phyloP scores from a whole-genome alignment of 192 early-diverging fungal genomes.

The Umbelopsis sp. region DNA sequence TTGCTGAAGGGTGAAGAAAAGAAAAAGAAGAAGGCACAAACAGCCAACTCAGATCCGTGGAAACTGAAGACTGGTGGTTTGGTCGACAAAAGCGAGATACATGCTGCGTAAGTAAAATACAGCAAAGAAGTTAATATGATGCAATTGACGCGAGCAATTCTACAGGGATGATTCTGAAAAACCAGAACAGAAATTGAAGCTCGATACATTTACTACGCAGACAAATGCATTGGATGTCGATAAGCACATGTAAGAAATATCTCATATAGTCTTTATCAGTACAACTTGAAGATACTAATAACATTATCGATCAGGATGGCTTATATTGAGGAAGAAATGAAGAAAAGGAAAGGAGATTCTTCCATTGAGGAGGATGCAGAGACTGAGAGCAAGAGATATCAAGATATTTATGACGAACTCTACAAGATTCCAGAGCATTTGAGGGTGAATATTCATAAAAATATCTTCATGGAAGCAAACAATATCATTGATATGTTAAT shows the following conservation, averaged over 20 bases:
- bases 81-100: constrained; percentile 51
- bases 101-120: constrained; percentile 33
- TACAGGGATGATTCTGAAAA: constrained; percentile 41
- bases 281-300: no score
- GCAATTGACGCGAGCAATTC: not conserved
- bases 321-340: constrained; percentile 81
- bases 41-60: constrained; percentile 52
- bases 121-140: constrained; percentile 6
- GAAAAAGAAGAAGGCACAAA: constrained; percentile 48
- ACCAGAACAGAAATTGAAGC: constrained; percentile 45
- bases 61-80: constrained; percentile 60
- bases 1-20: constrained; percentile 58
- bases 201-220: constrained; percentile 71
- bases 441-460: constrained; percentile 30
- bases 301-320: constrained; percentile 57
- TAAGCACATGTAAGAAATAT: constrained; percentile 73
- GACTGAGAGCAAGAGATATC: constrained; percentile 41
- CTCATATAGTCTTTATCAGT: no score
- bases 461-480: not conserved
- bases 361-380: constrained; percentile 33
- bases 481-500: not conserved
- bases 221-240: constrained; percentile 79
- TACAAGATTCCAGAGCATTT: constrained; percentile 71
- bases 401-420: constrained; percentile 60
- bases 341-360: constrained; percentile 59